Conservation (phyloP, 2,329 filamentous ascomycete species). For the Talaromyces sp. region DNA sequence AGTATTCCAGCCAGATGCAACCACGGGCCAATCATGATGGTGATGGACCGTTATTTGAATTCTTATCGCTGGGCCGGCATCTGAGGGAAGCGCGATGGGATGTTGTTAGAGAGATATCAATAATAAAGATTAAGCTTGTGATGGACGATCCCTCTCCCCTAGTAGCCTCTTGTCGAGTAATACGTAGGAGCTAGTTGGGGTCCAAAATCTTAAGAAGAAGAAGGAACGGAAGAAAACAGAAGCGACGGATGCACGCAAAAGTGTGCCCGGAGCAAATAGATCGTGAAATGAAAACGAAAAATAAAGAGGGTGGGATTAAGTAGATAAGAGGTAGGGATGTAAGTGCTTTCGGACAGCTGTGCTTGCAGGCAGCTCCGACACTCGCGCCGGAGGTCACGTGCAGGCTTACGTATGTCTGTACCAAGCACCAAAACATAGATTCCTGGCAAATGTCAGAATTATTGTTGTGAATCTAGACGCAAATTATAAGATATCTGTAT, state of each 20-base stretch:
- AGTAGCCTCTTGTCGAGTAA: neutral
- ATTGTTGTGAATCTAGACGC: too few species aligned
- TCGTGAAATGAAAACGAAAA: neutral
- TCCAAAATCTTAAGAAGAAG: neutral
- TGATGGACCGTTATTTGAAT: slow-evolving; percentile 22
- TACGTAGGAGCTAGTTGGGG: neutral
- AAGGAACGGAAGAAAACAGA: neutral
- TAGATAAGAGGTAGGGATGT: slow-evolving; percentile 8
- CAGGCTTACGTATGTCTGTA: neutral
- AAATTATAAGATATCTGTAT: too few species aligned
- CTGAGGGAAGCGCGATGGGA: neutral
- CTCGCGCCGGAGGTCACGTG: slow-evolving; percentile 23
- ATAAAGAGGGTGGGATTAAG: neutral
- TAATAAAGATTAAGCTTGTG: neutral
- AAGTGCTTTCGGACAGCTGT: slow-evolving; percentile 23
- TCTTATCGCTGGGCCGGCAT: slow-evolving; percentile 15
- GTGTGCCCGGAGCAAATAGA: neutral
- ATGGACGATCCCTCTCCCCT: neutral
- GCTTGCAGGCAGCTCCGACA: neutral
- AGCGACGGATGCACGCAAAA: neutral
- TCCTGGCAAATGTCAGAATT: too few species aligned
- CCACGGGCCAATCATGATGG: slow-evolving; percentile 36
- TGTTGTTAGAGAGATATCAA: neutral
- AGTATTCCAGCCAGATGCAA: slow-evolving; percentile 45
- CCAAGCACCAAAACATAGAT: neutral